phyloP scores from a whole-genome alignment of 768 basidiomycete species.

The Termitomyces sp. region DNA sequence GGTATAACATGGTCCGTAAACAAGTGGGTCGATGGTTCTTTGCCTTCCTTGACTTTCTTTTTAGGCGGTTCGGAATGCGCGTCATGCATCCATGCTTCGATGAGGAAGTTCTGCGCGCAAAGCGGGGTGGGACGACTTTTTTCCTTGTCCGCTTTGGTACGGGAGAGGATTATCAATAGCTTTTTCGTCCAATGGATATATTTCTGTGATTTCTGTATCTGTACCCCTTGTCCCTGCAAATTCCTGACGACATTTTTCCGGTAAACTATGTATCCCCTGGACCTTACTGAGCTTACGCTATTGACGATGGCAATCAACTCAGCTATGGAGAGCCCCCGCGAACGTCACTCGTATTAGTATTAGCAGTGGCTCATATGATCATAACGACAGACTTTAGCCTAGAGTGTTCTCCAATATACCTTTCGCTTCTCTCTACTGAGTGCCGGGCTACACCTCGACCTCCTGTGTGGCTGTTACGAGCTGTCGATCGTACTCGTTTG shows the following conservation, averaged over 20 bases:
- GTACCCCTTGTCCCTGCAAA: background rate
- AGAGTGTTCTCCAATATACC: background rate
- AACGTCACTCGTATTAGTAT: conserved; percentile 2
- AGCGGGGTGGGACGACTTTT: background rate
- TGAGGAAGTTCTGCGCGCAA: background rate
- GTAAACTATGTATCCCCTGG: background rate
- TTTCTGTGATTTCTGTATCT: background rate
- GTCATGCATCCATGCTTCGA: conserved; percentile 2
- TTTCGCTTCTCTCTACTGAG: conserved; percentile 3
- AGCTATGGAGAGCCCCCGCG: background rate
- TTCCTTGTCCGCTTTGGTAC: background rate
- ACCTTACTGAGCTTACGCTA: background rate
- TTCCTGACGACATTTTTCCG: background rate
- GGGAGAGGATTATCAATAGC: background rate
- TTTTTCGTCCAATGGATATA: background rate
- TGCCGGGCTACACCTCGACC: background rate
- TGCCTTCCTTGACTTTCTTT: conserved; percentile 5
- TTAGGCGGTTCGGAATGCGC: background rate
- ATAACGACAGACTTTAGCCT: conserved; percentile 2
- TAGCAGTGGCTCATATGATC: conserved; percentile 3
- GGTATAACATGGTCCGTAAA: background rate
- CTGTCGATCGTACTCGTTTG: conserved; percentile 8
- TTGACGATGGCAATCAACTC: background rate
- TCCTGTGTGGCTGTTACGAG: conserved; percentile 8
- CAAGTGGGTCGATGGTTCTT: conserved; percentile 7